Evolutionary conservation across 2,329 filamentous ascomycete genomes (phyloP), one percentile per base, ranked within the genome.

Genomic region (Microcera coccophila): DNA sequence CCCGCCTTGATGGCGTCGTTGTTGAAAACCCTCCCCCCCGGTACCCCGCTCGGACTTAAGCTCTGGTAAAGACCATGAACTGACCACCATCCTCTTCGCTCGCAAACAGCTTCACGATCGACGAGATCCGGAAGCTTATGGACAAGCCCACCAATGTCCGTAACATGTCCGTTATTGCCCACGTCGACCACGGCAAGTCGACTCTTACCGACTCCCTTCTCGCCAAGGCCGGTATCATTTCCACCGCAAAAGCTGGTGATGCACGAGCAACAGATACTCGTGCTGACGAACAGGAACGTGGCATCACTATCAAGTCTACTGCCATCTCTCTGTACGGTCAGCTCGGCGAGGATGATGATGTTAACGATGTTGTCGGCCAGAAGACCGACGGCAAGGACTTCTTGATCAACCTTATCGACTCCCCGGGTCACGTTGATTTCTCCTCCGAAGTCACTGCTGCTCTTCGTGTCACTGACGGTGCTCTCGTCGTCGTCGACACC

Each of bases 91-190:
- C 60, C 48, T 54, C 58, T 54, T 52, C 55, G 53, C 60, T n/a
- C n/a, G 41, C 42, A 42, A 52, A 70, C 68, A 96, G 90, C 85
- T 97, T 97, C 85, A 97, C 93, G 68, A 85, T 96, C 76, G 91
- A 97, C 72, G 90, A 89, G 82, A 87, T 90, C 72, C 84, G 85
- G 72, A 61, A 51, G 64, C 64, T 87, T 69, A 87, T 87, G 85
- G 85, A 89, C 82, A 84, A 84, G 75, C 83, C 86, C 61, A 77
- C 70, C 68, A 84, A 85, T 72, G 80, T 84, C 70, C 78, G 80
- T 74, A 97, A 97, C 84, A 97, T 96, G 91, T 96, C 90, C 78
- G 93, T 98, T 73, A 97, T 97, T 89, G 93, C 93, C 73, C 93
- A 98, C 80, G 90, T 98, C 84, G 93, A 98, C 76, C 93, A 98